Base-by-base conservation (phyloP, 352 stramenopile genomes). In the Phytophthora hibernalis region DNA sequence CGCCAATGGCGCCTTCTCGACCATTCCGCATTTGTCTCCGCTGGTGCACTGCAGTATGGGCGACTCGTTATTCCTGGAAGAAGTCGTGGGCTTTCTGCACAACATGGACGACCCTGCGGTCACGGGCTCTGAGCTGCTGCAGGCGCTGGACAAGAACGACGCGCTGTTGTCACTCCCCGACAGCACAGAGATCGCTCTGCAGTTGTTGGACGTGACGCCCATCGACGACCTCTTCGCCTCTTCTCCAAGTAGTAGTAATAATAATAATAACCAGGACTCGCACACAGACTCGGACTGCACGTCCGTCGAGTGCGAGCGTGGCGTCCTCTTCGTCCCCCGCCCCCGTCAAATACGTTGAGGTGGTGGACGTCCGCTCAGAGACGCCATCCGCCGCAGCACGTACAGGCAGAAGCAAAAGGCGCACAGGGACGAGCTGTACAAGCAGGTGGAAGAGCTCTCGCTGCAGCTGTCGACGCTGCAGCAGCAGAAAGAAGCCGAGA, bases 391-490 rank as follows among this genome's bases (percentile, higher is more conserved):
- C 12, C 61, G 67, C 30, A 66, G 67, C 15, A 48, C 50, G 0
- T 71, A 75, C 44, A 35, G 67, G 26, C 28, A 72, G 67, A 75
- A 75, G 37, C 67, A 70, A 9, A 75, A 75, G 43, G 45, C n/a
- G 7, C 49, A 72, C 16, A 55, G 55, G 8, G 33, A 57, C 3
- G 67, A 52, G 5, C 45, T 72, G 16, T 40, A 64, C 22, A 33
- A 40, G 13, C 40, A 73, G n/a, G 50, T 70, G 8, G 42, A 61
- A n/a, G 53, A 76, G 6, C 21, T 76, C 11, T 61, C 57, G n/a
- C 28, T 11, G 1, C 49, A 67, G 30, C 18, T 72, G 8, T 24
- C 21, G 22, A 22, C 6, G 18, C 30, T 73, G 9, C 58, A 73
- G 30, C 47, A 28, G 9, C 56, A 48, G 15, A 53, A 70, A 42